Percentiles rank a stretch among this genome's conserved stretches.
These are phyloP conservation scores for Drosera spatulata DNA, from an alignment of 179 eudicot species.

Conservation along the genomic window DNA sequence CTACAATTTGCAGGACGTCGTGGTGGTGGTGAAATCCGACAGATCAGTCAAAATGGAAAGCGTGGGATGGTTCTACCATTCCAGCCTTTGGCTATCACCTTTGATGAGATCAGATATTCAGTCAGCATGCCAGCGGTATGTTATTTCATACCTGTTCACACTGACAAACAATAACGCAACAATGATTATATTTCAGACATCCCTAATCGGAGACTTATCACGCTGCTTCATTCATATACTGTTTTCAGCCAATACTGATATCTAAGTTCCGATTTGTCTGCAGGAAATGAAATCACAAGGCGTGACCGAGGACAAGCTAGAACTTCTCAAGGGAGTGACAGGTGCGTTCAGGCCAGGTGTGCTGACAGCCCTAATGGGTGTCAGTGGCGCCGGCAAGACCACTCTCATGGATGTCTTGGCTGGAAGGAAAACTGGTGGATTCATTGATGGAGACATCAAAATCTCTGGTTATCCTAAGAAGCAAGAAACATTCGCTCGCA, in stretches of 20 bases:
- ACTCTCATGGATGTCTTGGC: not conserved
- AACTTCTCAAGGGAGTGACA: not conserved
- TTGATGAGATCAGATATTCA: constrained; percentile 6
- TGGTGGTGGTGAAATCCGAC: too few relatives aligned
- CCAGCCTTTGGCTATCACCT: constrained; percentile 32
- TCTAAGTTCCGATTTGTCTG: not conserved
- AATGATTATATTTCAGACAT: not conserved
- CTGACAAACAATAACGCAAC: too few relatives aligned
- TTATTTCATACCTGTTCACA: too few relatives aligned
- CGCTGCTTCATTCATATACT: too few relatives aligned
- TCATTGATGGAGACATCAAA: not conserved
- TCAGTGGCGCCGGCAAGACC: not conserved
- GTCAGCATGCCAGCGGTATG: constrained; percentile 45
- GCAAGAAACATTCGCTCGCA: not conserved
- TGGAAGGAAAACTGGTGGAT: not conserved
- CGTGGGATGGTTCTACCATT: constrained; percentile 44
- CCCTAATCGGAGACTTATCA: not conserved
- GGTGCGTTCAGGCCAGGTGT: constrained; percentile 3
- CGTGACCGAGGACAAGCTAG: not conserved
- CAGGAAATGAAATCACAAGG: constrained; percentile 1
- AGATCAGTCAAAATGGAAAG: constrained; percentile 10
- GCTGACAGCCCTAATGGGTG: constrained; percentile 1
- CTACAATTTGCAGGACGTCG: not conserved
- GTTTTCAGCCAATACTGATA: too few relatives aligned
- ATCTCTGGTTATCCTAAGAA: not conserved